These are phyloP conservation scores for Mortierella sp. DNA, from an alignment of 371 early-diverging fungal species.

Conservation along the genomic window DNA sequence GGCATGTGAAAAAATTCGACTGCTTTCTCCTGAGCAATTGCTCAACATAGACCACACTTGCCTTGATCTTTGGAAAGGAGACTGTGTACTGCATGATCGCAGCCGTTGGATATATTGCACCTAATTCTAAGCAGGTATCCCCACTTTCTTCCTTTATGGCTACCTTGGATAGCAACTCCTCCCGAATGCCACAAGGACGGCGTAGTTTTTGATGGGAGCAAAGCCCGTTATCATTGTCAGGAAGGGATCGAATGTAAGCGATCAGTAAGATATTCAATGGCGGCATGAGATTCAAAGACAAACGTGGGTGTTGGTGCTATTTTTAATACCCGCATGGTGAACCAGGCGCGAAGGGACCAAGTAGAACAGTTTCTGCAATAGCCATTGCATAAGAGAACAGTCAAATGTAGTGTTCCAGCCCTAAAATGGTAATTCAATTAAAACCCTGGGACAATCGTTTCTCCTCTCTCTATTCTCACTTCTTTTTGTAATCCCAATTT, in stretches of 20 bases:
- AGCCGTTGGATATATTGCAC: neutral
- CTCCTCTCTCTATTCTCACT: neutral
- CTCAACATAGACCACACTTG: too few species aligned
- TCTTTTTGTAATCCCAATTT: neutral
- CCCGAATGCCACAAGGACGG: neutral
- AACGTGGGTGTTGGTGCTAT: neutral
- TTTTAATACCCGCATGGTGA: neutral
- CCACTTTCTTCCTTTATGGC: neutral
- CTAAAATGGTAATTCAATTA: too few species aligned
- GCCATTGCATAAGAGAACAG: too few species aligned
- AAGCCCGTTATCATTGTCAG: too few species aligned
- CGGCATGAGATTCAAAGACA: too few species aligned
- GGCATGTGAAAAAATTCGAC: too few species aligned
- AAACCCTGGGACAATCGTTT: neutral
- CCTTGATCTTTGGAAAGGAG: too few species aligned
- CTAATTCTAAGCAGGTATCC: neutral
- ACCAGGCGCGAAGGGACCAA: neutral
- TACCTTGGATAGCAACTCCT: neutral
- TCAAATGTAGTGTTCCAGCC: too few species aligned
- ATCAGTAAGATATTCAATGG: too few species aligned
- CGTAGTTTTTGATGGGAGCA: neutral
- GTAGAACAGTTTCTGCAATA: neutral
- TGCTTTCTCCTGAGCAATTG: too few species aligned
- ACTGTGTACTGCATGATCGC: too few species aligned
- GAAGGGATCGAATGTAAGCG: too few species aligned